Evolutionary conservation across 257 asterid species (phyloP), one percentile per base, ranked within the genome.

Genomic region (Dorcoceras hygrometricum): DNA sequence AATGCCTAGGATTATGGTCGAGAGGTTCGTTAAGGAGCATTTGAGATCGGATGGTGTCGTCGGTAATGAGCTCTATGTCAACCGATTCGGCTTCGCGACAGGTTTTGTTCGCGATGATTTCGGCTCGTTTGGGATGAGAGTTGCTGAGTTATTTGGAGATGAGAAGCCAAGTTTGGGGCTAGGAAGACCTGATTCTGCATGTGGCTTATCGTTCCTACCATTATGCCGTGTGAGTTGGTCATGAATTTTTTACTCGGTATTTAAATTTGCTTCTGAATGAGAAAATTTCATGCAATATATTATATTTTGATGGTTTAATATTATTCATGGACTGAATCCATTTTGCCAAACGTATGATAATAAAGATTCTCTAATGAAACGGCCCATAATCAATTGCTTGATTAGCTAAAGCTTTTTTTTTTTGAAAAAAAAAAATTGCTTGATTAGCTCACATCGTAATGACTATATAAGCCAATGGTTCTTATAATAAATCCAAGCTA

Each of bases 1-100:
- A 72, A 83, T 81, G 81, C 95, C 96, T 0, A 82, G 81, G 57
- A 34, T 89, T n/a, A 83, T 92, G 91, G 95, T 90, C 67, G 94
- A 87, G 78, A 85, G 79, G 74, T 92, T 92, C 26, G 94, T 70
- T 57, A 87, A 83, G 83, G 97, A 79, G 64, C 94, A 92, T 65
- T 76, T 89, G 66, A 46, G 84, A 10, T 95, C 83, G 0, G 95
- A 86, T n/a, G 81, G 76, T 1, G 95, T 86, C 4, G 51, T 92
- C 20, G 98, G 95, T 31, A 66, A 73, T 29, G 89, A 84, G 46
- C 86, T 92, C 18, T 31, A 57, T 0, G 88, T 78, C n/a, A 89
- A 77, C 54, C 59, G 94, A 14, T 81, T 81, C 32, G 96, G 96
- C 36, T 79, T 78, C 11, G 89, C 83, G 0, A 89, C 87, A 2